Base-by-base conservation (phyloP, 345 rosid species). In the Camelina laxa region DNA sequence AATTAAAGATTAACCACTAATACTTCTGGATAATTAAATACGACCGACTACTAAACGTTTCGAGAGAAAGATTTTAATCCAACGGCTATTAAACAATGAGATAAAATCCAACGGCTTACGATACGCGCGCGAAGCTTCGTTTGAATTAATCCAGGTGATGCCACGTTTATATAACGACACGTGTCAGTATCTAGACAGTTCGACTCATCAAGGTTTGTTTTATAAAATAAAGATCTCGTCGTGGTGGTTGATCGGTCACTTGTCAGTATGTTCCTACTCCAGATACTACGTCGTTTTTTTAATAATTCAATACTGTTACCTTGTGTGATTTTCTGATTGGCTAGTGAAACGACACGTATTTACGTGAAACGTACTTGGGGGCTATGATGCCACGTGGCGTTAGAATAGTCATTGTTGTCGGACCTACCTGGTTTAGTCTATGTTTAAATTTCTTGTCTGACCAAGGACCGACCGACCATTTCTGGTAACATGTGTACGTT, bases 161-260 rank as follows among this genome's bases (percentile, higher is more conserved):
- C 69, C 63, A 76, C 75, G 69, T 0, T 20, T 19, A 7, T 2
- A 39, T 17, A 9, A 1, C 2, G 45, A 54, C 75, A 76, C 80
- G 80, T 76, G 80, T 65, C 36, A 2, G 0, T 14, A 55, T 54
- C 60, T 6, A 2, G 45, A 63, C 55, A 9, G 63, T 69, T 76
- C 80, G 65, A 69, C 44, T 69, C 75, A 53, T 61, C 75, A 31
- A 62, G 39, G 35, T 67, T 50, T 42, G 69, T 45, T 33, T 33
- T 33, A 33, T 33, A 21, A 66, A 35, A 35, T 51, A 1, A 33
- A 12, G 19, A 54, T 44, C 53, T 11, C 24, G 14, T 11, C 24
- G 14, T 47, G 80, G 75, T 76, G 2, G 75, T 63, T 76, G 54
- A 70, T 62, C 69, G 41, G 75, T 76, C 75, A 69, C 19, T 55